Base-by-base conservation (phyloP, 1,284 basidiomycete species). In the Athelia sp. region DNA sequence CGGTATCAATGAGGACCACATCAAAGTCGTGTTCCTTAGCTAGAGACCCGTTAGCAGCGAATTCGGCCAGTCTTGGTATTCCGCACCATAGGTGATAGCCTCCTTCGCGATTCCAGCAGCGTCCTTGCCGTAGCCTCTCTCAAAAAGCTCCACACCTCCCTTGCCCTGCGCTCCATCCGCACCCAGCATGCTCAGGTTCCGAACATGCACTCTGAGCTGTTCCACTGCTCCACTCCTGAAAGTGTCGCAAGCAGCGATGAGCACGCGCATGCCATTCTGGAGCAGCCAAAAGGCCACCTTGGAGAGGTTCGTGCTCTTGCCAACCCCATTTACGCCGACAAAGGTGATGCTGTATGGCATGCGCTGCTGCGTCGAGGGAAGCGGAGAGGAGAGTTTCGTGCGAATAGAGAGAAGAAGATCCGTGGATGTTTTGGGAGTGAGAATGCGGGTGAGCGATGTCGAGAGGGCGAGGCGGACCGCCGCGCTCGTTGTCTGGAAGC, bases 251-350 rank as follows among this genome's bases (percentile, higher is more conserved):
- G 97, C 97, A 22, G 97, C 97, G 58, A 99, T 98, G 55, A 99
- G 76, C 18, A 99, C 96, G 24, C 89, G 79, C 38, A 96, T 69
- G 9, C 88, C 87, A 62, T 99, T 99, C 70, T 99, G 96, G 44
- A 99, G 84, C 18, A 99, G 76, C 97, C 97, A 99, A 72, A 99
- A 99, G 69, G 93, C 96, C 45, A 99, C 96, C 72, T 99, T 99
- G 47, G 90, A 93, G 23, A 99, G 71, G 66, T 98, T 99, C 3
- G 97, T 99, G 58, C 93, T 97, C 73, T 99, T 99, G 47, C 97
- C 97, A 18, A 99, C 97, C 19, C 97, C 97, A 63, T 99, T 99
- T 46, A 99, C 97, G n/a, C 97, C 97, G 38, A 99, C 95, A 64
- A 99, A 99, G 0, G 93, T 88, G 60, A 99, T 90, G 54, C 86